phyloP scores from a whole-genome alignment of 768 basidiomycete species.

The Leccinum arenicola region DNA sequence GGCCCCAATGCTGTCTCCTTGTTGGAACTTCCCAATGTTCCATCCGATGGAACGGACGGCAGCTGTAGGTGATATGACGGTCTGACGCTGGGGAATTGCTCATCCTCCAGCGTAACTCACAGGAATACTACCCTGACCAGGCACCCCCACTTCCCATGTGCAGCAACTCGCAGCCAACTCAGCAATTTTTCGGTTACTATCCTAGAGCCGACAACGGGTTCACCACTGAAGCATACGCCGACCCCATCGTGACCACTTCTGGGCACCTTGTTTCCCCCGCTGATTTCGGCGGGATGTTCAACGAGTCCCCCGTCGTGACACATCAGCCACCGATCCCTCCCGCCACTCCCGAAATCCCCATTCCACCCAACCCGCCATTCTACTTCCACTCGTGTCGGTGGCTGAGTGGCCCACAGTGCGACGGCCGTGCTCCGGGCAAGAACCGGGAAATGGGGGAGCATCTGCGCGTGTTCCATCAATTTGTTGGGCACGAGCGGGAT shows the following conservation, averaged over 20 bases:
- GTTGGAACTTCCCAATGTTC: background rate
- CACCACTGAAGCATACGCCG: background rate
- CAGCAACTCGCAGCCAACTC: background rate
- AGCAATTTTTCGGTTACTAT: background rate
- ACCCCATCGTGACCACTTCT: background rate
- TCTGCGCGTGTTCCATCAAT: constrained; percentile 17
- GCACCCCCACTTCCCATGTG: background rate
- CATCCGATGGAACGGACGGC: background rate
- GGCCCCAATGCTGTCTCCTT: background rate
- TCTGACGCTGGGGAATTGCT: background rate
- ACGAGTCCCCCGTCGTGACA: background rate
- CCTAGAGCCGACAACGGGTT: background rate
- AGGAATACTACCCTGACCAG: constrained; percentile 13
- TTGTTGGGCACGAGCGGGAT: constrained; percentile 29
- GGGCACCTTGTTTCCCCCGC: background rate
- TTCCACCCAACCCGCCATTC: constrained; percentile 3
- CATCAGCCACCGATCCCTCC: constrained; percentile 19
- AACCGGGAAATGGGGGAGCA: constrained; percentile 33
- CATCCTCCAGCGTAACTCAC: background rate
- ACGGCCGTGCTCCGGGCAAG: constrained; percentile 24
- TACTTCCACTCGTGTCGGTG: constrained; percentile 18
- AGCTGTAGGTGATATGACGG: constrained; percentile 8
- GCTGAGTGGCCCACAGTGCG: constrained; percentile 22
- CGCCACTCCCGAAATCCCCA: constrained; percentile 3
- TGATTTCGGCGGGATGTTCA: background rate